Evolutionary conservation across 495 filamentous ascomycete genomes (phyloP).

Genomic region (Lophiostoma macrostomum): DNA sequence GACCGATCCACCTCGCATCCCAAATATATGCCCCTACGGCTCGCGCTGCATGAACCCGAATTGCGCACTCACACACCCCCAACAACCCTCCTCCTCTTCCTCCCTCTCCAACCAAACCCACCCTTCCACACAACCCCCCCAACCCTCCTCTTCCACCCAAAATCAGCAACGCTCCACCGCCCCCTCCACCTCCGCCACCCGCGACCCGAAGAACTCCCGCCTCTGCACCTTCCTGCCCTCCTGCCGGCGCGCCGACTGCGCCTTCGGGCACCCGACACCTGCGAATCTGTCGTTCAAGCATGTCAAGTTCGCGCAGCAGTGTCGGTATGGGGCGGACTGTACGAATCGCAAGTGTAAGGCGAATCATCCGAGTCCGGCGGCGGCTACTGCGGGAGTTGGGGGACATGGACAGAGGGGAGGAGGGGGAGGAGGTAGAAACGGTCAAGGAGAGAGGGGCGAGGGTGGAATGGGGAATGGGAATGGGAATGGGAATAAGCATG

Average conservation of each 20-base stretch:
- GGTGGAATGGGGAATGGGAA: too few species aligned
- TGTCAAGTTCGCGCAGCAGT: neutral
- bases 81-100: too few species aligned
- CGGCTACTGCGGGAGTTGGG: neutral
- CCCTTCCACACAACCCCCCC: too few species aligned
- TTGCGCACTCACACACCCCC: neutral
- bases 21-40: too few species aligned
- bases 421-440: neutral
- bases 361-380: constrained; percentile 1
- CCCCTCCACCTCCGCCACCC: too few species aligned
- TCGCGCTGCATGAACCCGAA: neutral
- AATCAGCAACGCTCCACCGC: neutral
- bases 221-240: neutral
- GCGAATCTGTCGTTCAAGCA: neutral
- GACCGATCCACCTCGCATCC: neutral
- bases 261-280: neutral
- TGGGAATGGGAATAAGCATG: too few species aligned
- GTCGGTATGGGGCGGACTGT: neutral
- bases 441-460: too few species aligned
- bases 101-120: too few species aligned
- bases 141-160: too few species aligned
- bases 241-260: neutral
- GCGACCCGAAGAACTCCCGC: neutral
- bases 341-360: neutral
- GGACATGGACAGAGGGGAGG: neutral